phyloP scores from a whole-genome alignment of 371 early-diverging fungal species.

The Apophysomyces trapeziformis region DNA sequence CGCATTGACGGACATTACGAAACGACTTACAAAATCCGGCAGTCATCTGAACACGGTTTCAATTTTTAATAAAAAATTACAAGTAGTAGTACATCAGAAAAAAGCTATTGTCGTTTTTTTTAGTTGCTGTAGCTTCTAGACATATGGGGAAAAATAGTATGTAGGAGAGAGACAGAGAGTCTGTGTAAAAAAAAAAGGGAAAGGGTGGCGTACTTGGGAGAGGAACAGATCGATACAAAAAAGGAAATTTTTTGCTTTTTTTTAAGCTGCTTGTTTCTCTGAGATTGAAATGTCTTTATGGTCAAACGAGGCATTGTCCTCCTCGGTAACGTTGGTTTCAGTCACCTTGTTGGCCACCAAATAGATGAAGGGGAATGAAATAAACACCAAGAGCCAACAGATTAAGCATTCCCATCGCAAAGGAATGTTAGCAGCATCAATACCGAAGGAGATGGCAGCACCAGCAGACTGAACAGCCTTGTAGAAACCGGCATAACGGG shows the following conservation, averaged over 20 bases:
- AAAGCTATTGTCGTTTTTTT: not conserved
- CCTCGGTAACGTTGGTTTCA: constrained; percentile 21
- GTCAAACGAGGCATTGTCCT: not conserved
- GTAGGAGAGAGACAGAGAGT: not conserved
- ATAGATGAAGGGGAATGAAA: constrained; percentile 33
- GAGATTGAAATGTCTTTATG: not conserved
- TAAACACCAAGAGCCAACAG: constrained; percentile 30
- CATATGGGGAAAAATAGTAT: too few species aligned
- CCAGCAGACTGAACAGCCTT: constrained; percentile 63
- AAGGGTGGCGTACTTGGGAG: not conserved
- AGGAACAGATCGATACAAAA: not conserved
- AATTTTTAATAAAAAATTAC: constrained; percentile 2
- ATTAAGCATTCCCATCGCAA: constrained; percentile 32
- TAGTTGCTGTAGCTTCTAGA: too few species aligned
- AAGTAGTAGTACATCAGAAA: constrained; percentile 1
- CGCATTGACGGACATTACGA: too few species aligned
- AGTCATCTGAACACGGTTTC: not conserved
- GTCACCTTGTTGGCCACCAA: constrained; percentile 25
- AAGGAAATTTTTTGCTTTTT: not conserved
- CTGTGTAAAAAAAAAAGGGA: not conserved
- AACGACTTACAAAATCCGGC: too few species aligned
- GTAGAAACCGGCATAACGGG: constrained; percentile 75
- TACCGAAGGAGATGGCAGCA: constrained; percentile 36
- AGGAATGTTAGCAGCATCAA: constrained; percentile 29
- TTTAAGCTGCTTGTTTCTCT: constrained; percentile 2